Conservation (phyloP, 805 yeast species). For the Sugiyamaella mastotermitis region DNA sequence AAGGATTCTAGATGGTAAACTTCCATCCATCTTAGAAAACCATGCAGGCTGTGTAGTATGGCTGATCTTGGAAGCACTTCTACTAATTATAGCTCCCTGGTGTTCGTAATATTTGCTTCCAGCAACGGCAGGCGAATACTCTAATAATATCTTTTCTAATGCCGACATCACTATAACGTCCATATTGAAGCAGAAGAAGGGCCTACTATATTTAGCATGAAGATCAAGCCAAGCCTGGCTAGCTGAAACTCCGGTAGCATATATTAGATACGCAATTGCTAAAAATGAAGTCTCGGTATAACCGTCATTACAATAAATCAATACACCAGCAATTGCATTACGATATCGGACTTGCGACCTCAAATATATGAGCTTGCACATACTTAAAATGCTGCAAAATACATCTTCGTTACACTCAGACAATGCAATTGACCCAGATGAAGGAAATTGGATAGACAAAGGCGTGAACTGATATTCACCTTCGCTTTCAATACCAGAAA, state of each 20-base stretch:
- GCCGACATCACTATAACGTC: conserved; percentile 62
- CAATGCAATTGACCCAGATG: conserved; percentile 76
- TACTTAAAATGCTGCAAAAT: conserved; percentile 56
- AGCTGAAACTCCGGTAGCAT: conserved; percentile 51
- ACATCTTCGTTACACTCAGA: conserved; percentile 63
- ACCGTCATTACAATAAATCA: conserved; percentile 82
- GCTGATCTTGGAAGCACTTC: conserved; percentile 1
- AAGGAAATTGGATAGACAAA: conserved; percentile 51
- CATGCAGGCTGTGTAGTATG: conserved; percentile 16
- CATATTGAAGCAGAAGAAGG: conserved; percentile 75
- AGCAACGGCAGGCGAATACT: conserved; percentile 47
- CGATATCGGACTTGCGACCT: conserved; percentile 23
- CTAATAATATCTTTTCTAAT: conserved; percentile 54
- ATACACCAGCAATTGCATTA: conserved; percentile 29
- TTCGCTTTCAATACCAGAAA: conserved; percentile 1
- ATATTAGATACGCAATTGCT: conserved; percentile 64
- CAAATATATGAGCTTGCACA: conserved; percentile 60
- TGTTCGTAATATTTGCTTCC: conserved; percentile 9
- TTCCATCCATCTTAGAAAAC: conserved; percentile 43
- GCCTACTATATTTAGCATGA: conserved; percentile 62
- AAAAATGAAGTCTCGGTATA: conserved; percentile 86
- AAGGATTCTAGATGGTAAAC: conserved; percentile 77
- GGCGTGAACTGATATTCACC: conserved; percentile 10
- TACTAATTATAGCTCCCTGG: conserved; percentile 15
- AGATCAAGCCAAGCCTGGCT: conserved; percentile 62